phyloP scores from a whole-genome alignment of 2,329 filamentous ascomycete species.

The Colletotrichum horii region DNA sequence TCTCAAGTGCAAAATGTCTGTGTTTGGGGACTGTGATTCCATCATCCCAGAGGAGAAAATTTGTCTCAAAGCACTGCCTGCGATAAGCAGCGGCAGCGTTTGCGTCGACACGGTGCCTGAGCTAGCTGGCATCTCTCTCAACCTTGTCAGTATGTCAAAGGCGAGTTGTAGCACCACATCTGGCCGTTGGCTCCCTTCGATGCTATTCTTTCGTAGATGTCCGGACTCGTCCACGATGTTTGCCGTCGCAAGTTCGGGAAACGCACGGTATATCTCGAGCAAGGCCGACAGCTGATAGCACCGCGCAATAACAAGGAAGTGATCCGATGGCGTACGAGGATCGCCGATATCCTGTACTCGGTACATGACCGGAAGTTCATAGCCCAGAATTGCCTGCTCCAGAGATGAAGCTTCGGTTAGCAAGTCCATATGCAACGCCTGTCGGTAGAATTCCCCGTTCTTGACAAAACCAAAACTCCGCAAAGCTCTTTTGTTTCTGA shows the following conservation, averaged over 20 bases:
- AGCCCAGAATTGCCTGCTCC: background rate
- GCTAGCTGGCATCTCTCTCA: background rate
- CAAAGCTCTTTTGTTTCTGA: background rate
- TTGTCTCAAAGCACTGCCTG: background rate
- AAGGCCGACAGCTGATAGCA: background rate
- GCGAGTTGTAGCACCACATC: background rate
- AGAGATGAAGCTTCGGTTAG: background rate
- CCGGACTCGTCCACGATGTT: background rate
- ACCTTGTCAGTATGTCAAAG: accelerated
- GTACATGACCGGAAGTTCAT: background rate
- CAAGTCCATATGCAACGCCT: background rate
- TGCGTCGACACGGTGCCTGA: background rate
- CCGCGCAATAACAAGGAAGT: accelerated
- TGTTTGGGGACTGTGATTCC: accelerated
- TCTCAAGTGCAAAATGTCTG: accelerated
- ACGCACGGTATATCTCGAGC: background rate
- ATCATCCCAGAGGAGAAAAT: accelerated
- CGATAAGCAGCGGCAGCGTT: background rate
- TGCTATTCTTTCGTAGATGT: background rate
- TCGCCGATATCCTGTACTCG: background rate
- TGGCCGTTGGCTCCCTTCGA: accelerated
- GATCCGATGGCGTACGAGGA: background rate
- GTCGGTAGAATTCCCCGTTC: background rate
- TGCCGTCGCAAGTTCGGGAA: background rate
- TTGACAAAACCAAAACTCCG: background rate